Evolutionary conservation across 1,284 basidiomycete species (phyloP).

Genomic region (Ceratobasidium sp.): DNA sequence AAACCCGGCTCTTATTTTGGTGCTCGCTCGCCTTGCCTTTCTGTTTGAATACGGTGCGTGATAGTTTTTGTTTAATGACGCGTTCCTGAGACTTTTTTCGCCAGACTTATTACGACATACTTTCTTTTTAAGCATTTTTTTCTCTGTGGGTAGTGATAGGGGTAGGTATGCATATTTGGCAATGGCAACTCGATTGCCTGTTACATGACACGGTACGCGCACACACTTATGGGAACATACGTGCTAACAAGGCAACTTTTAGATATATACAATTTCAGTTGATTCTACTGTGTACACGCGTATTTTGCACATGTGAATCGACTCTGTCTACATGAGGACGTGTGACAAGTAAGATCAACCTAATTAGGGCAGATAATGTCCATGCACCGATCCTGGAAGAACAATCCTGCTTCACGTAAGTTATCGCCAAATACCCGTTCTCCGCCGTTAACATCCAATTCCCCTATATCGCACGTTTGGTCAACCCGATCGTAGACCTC

Average conservation of each 20-base stretch:
- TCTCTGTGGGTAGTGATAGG: not conserved
- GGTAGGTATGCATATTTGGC: not conserved
- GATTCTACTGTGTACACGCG: not conserved
- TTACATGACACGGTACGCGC: not conserved
- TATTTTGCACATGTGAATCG: not conserved
- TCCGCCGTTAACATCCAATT: not conserved
- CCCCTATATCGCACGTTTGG: not conserved
- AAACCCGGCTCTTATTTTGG: too few relatives aligned
- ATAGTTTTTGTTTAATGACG: too few relatives aligned
- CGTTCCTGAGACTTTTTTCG: not conserved
- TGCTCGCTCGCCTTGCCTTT: too few relatives aligned
- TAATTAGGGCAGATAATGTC: constrained; percentile 24
- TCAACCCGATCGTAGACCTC: not conserved
- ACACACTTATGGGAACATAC: not conserved
- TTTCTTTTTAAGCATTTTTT: not conserved
- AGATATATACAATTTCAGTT: not conserved
- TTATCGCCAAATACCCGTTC: not conserved
- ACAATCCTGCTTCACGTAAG: not conserved
- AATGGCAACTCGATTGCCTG: not conserved
- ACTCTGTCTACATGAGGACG: not conserved
- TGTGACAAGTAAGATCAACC: not conserved
- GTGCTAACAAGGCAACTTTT: not conserved
- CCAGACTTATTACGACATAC: not conserved
- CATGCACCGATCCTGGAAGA: constrained; percentile 4
- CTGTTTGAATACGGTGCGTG: too few relatives aligned